Conservation (phyloP, 805 yeast species). For the Huiozyma sinensis region DNA sequence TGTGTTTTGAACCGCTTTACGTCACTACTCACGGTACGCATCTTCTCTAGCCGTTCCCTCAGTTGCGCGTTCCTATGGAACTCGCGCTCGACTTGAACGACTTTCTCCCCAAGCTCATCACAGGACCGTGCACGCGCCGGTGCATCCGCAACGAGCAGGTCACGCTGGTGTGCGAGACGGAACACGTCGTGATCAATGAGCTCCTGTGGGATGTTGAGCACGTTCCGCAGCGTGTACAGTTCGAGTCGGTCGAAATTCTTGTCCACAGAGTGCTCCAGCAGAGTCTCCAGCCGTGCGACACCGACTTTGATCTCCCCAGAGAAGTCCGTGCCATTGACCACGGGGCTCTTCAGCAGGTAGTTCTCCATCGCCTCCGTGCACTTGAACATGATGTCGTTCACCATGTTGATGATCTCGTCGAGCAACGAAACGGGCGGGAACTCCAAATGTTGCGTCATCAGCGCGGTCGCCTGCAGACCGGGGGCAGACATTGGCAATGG, state of each 20-base stretch:
- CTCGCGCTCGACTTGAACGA: conserved; percentile 13
- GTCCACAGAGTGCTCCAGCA: conserved; percentile 67
- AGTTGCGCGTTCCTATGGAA: conserved; percentile 10
- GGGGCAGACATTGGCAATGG: conserved; percentile 29
- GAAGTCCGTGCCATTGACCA: conserved; percentile 17
- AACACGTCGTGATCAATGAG: conserved; percentile 57
- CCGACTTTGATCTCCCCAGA: conserved; percentile 62
- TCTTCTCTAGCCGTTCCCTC: conserved; percentile 10
- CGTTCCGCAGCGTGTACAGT: conserved; percentile 66
- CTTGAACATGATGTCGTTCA: conserved; percentile 71
- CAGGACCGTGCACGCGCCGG: conserved; percentile 5
- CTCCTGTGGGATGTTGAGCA: conserved; percentile 58
- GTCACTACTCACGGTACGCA: conserved; percentile 14
- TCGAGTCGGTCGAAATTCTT: conserved; percentile 79
- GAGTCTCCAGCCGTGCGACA: conserved; percentile 66
- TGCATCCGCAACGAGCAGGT: conserved; percentile 26
- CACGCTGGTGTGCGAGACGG: conserved; percentile 57
- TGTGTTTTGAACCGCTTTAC: conserved; percentile 13
- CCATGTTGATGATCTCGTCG: conserved; percentile 82
- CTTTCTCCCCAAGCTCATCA: conserved; percentile 12
- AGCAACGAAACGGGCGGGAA: conserved; percentile 72
- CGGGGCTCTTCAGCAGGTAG: conserved; percentile 33
- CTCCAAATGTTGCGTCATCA: conserved; percentile 79
- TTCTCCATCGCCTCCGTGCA: conserved; percentile 72
- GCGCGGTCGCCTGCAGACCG: conserved; percentile 32